Evolutionary conservation across 176 grass and related monocot species (phyloP).

Genomic region (Juncus effusus): DNA sequence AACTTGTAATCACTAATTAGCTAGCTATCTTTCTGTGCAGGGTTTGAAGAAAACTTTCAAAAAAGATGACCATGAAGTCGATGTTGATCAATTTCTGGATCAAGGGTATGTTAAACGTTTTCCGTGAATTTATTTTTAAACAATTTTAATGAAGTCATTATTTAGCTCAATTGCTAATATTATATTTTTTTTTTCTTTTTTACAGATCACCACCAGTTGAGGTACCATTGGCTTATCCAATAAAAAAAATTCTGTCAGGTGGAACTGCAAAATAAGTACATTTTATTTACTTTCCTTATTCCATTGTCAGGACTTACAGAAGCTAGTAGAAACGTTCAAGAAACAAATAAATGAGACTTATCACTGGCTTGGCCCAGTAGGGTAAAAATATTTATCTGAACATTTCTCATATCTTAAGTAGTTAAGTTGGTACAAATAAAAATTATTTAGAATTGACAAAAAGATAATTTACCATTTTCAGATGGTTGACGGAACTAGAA

Average conservation of each 20-base stretch:
- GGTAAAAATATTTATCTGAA: conserved; percentile 1
- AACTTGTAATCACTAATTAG: neutral
- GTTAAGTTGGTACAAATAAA: neutral
- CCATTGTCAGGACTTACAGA: neutral
- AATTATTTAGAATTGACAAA: neutral
- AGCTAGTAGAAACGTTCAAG: neutral
- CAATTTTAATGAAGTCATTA: neutral
- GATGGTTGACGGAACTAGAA: neutral
- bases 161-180: neutral
- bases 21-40: neutral
- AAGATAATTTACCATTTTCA: conserved; percentile 8
- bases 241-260: neutral
- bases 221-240: neutral
- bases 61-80: conserved; percentile 11
- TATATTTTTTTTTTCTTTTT: neutral
- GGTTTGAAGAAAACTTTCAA: conserved; percentile 23
- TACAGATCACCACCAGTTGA: conserved; percentile 17
- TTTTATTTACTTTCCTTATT: neutral
- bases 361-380: conserved; percentile 2
- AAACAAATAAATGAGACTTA: neutral
- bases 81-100: neutral
- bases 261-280: neutral
- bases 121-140: neutral
- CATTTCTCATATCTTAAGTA: neutral
- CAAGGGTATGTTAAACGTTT: conserved; percentile 3